Base-by-base conservation (phyloP, 352 stramenopile species). In the Aphanomyces euteiches region DNA sequence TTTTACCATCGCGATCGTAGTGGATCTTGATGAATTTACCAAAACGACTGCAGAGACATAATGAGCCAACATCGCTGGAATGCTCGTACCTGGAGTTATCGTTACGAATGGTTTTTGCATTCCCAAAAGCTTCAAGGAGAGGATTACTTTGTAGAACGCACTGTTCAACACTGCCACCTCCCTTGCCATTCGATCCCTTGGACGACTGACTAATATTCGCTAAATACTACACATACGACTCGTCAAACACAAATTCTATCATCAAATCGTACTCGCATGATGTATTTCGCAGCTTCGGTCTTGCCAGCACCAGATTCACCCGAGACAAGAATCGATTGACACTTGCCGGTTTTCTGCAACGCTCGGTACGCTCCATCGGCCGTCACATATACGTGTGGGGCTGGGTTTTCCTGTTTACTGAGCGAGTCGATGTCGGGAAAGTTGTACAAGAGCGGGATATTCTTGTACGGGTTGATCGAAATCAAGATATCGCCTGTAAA, bases 401-500 rank as follows among this genome's bases (percentile, higher is more conserved):
- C 78, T 3, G 84, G 86, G 67, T 96, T 93, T 57, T 96, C 85
- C 21, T 93, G 74, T 69, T 93, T 94, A 34, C 82, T 85, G 66
- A 94, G 89, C 15, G 84, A 91, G 66, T 92, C 86, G n/a, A 96
- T 76, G 61, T 96, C 88, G 4, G 87, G 87, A 56, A 96, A 92
- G 76, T 95, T 95, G 78, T 97, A 97, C 21, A 96, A 79, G 79
- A 95, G 89, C 58, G 88, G 84, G 61, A 97, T 94, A 76, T 93
- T 92, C 84, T 98, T 97, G 88, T 98, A 98, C 63, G 95, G 95
- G 77, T 98, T 98, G 69, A 98, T 96, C 43, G 90, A 97, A 79
- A 98, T 98, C 47, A 98, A 78, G 19, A 98, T 96, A 67, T 98
- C 93, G 36, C 92, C 91, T 43, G 91, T 97, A 72, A 96, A 98